Base-by-base conservation (phyloP, 2,329 filamentous ascomycete species). In the Aspergillus tamarii region DNA sequence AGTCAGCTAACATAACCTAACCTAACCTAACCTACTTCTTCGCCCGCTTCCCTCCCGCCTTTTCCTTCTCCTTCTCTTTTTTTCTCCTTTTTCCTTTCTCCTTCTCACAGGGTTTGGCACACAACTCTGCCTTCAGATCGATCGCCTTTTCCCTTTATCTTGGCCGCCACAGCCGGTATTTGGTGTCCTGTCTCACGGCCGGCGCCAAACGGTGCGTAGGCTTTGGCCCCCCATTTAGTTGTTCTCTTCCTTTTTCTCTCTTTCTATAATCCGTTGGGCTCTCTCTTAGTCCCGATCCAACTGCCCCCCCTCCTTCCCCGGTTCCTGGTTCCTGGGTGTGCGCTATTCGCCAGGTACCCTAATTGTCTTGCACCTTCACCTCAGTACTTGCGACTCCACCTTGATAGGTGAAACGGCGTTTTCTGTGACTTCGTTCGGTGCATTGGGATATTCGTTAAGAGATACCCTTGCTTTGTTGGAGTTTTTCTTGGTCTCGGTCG, bases 141-240 rank as follows among this genome's bases (percentile, higher is more conserved):
- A 76, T 73, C 72, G 73, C 69, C 71, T 74, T 72, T 66, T 62
- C 50, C 53, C 64, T 67, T 61, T 72, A 68, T 73, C 72, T 76
- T 79, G 77, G 77, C 76, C 77, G 77, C 77, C 77, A 79, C 77
- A 78, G 77, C 77, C 77, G 77, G 76, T 78, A 72, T 73, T 78
- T 78, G 77, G 77, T 79, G 77, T 79, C 77, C 77, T 79, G 77
- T 79, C 76, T 79, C 72, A 77, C 76, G 77, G 75, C 77, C 77
- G 76, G 77, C 77, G 77, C 77, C 77, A 79, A 77, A 79, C 76
- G 77, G 77, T 80, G 77, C 77, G 74, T 79, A 79, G 77, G 77
- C 77, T 78, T 76, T 75, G 76, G 77, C 76, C 76, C 75, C 73
- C 74, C 72, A 62, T 64, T 61, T 62, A 66, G 64, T 63, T 63